These are phyloP conservation scores for Raddia distichophylla DNA, from an alignment of 176 grass and related monocot species.

Conservation along the genomic window DNA sequence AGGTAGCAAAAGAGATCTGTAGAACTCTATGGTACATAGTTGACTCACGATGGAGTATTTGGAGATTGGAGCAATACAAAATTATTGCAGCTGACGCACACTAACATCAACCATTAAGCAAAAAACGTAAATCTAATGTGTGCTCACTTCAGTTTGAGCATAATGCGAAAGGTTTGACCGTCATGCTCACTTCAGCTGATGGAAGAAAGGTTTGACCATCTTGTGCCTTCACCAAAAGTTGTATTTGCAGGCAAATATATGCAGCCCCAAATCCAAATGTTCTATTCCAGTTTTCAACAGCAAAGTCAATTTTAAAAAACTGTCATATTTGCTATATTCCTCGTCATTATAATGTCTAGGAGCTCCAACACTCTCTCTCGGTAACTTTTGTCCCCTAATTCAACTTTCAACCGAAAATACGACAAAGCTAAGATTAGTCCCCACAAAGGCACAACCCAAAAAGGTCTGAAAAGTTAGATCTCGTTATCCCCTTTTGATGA, in stretches of 20 bases:
- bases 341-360: not conserved
- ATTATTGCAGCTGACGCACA: not conserved
- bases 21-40: not conserved
- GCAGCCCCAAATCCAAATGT: not conserved
- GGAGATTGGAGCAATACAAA: not conserved
- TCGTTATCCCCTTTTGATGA: not conserved
- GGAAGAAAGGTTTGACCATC: not conserved
- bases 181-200: not conserved
- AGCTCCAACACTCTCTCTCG: not conserved
- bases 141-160: not conserved
- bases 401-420: not conserved
- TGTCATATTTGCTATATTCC: not conserved
- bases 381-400: not conserved
- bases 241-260: slow-evolving; percentile 3
- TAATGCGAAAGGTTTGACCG: not conserved
- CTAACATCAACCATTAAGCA: not conserved
- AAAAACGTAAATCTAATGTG: not conserved
- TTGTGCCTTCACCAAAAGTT: slow-evolving; percentile 14
- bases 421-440: slow-evolving; percentile 11
- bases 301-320: slow-evolving; percentile 2
- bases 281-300: not conserved
- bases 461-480: not conserved
- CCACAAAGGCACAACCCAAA: slow-evolving; percentile 26
- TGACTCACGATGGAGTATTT: not conserved
- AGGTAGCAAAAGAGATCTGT: not conserved